Base-by-base conservation (phyloP, 169 alveolate genomes). In the Plasmodium gallinaceum region DNA sequence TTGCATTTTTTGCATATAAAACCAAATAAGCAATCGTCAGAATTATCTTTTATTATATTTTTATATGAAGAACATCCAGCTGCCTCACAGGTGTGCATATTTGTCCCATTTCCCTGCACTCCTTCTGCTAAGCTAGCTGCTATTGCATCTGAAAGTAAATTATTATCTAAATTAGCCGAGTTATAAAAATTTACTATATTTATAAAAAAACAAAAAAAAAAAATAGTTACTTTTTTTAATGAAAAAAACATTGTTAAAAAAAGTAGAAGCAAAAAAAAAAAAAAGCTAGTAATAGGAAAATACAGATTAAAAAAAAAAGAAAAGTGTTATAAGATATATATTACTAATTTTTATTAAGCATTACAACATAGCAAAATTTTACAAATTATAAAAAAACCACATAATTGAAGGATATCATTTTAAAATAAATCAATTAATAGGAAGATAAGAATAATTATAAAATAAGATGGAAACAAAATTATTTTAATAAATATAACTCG, bases 11-110 rank as follows among this genome's bases (percentile, higher is more conserved):
- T 86, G 20, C 92, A 86, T 24, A 86, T 86, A 73, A 71, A 86
- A 22, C 92, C 92, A 16, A 43, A 5, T 37, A 86, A 24, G 22
- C 92, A 86, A 14, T 46, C 92, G 43, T 45, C 87, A 1, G 61
- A 46, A 22, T 16, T 70, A 48, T 70, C 46, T 12, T 70, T 61
- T 7, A 73, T 86, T 22, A 86, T 86, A 24, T 62, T 24, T 46
- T 86, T 86, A 64, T 86, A 72, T 2, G 92, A 70, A 12, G 78
- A 26, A 45, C 92, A 86, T 7, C 92, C 92, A 24, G 92, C 92
- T 7, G 92, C 22, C 14, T 71, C 71, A 46, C 92, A 86, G 0
- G 92, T 86, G 14, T 69, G 86, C 72, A 20, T 69, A 37, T 66
- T 66, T 10, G 43, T 14, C 12, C 74, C 61, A 20, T n/a, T 14